A percentile compares a stretch with the other conserved stretches of the same genome.
Evolutionary conservation across 768 basidiomycete genomes (phyloP).

Genomic region (Xerocomus brunneocitrinus): DNA sequence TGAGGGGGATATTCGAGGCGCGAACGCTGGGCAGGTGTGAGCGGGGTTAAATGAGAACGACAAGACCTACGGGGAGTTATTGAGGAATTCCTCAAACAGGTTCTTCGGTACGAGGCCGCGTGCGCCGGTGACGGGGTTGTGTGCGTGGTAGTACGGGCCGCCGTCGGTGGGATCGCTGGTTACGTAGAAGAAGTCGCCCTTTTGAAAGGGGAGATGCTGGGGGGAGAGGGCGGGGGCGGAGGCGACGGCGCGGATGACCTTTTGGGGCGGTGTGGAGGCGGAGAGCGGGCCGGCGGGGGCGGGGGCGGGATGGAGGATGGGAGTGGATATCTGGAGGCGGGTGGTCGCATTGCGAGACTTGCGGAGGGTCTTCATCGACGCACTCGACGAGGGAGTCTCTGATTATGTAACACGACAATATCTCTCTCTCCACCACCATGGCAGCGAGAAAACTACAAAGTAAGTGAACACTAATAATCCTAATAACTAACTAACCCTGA

Average conservation of each 20-base stretch:
- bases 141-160: constrained; percentile 83
- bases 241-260: constrained; percentile 85
- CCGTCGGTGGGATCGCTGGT: constrained; percentile 61
- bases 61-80: constrained; percentile 44
- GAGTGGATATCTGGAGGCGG: constrained; percentile 62
- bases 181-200: constrained; percentile 98
- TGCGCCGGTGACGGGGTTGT: constrained; percentile 88
- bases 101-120: constrained; percentile 85
- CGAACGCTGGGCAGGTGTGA: constrained; percentile 32
- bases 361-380: constrained; percentile 73
- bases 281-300: constrained; percentile 62
- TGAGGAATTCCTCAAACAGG: constrained; percentile 89
- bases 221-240: constrained; percentile 66
- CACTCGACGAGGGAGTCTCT: not conserved
- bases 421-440: constrained; percentile 44
- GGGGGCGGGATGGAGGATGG: constrained; percentile 45
- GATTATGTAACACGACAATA: constrained; percentile 25
- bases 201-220: constrained; percentile 82
- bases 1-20: constrained; percentile 30
- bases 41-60: not conserved
- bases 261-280: constrained; percentile 53
- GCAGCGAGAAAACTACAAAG: constrained; percentile 90
- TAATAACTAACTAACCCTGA: not conserved
- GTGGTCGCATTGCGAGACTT: constrained; percentile 67
- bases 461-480: constrained; percentile 28